Evolutionary conservation across 176 grass and related monocot genomes (phyloP).

Genomic region (Oryza rufipogon): DNA sequence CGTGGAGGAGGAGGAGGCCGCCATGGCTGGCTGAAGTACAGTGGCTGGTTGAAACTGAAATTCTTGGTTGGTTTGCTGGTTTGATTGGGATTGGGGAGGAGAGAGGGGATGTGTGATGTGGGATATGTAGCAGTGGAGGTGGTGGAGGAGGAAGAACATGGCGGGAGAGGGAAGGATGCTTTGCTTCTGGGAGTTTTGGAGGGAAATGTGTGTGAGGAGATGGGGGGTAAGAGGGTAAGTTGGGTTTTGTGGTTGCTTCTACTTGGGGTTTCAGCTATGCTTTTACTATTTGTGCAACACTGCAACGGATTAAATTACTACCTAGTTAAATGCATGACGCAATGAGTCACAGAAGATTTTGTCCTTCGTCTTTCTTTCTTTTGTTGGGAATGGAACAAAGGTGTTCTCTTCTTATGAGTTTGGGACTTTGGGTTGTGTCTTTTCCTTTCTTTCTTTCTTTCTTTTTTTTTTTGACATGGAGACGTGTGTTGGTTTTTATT

Average conservation of each 20-base stretch:
- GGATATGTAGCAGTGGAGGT: slow-evolving; percentile 1
- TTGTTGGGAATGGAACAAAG: neutral
- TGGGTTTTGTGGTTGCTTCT: neutral
- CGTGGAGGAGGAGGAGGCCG: neutral
- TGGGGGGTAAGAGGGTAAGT: slow-evolving; percentile 10
- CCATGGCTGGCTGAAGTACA: neutral
- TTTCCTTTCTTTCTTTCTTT: too few species aligned
- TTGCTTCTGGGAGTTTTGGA: slow-evolving; percentile 50
- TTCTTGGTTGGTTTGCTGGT: neutral
- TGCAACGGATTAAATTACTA: neutral
- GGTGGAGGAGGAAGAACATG: slow-evolving; percentile 22
- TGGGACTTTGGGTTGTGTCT: too few species aligned
- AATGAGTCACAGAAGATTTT: too few species aligned
- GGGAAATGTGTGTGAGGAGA: slow-evolving; percentile 36
- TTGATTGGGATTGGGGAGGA: neutral
- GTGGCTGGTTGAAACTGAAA: neutral
- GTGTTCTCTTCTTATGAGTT: too few species aligned
- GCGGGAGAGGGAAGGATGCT: slow-evolving; percentile 53
- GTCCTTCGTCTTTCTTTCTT: neutral
- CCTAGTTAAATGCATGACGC: neutral
- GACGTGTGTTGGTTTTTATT: too few species aligned
- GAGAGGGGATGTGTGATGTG: slow-evolving; percentile 20
- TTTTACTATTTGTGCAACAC: slow-evolving; percentile 2
- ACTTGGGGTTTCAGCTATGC: slow-evolving; percentile 2
- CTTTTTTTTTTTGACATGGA: too few species aligned